Percentiles rank a stretch among this genome's conserved stretches.
Conservation (phyloP, 2,329 filamentous ascomycete species). For the Trichoderma breve region DNA sequence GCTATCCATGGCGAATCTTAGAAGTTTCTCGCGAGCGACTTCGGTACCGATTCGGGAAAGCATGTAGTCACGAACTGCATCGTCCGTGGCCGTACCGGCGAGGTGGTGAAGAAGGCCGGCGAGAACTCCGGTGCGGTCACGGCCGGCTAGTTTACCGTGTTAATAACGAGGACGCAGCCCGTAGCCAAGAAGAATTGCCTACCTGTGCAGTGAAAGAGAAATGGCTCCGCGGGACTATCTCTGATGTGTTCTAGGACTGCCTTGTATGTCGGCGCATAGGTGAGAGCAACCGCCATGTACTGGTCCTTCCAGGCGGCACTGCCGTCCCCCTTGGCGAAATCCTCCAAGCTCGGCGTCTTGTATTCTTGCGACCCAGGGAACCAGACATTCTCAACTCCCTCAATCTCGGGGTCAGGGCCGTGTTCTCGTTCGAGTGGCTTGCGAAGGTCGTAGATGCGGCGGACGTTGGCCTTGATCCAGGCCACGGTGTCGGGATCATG, state of each 20-base stretch:
- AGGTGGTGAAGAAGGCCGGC: slow-evolving; percentile 51
- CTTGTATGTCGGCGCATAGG: slow-evolving; percentile 43
- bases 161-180: background rate
- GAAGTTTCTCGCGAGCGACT: slow-evolving; percentile 47
- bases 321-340: slow-evolving; percentile 47
- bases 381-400: slow-evolving; percentile 48
- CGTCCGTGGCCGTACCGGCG: slow-evolving; percentile 44
- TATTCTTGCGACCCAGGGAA: slow-evolving; percentile 36
- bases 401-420: slow-evolving; percentile 45
- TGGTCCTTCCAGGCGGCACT: slow-evolving; percentile 44
- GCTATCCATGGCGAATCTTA: slow-evolving; percentile 41
- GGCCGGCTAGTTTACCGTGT: slow-evolving; percentile 41
- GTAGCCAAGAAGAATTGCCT: slow-evolving; percentile 13
- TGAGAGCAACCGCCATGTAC: slow-evolving; percentile 47
- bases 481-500: slow-evolving; percentile 33
- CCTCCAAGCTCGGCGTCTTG: slow-evolving; percentile 36
- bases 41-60: slow-evolving; percentile 54
- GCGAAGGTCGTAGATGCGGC: slow-evolving; percentile 52
- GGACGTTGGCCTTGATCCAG: slow-evolving; percentile 39
- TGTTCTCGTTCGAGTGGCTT: slow-evolving; percentile 42
- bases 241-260: slow-evolving; percentile 48
- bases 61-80: slow-evolving; percentile 50
- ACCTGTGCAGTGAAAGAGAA: slow-evolving; percentile 57
- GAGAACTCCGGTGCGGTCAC: slow-evolving; percentile 54
- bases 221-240: slow-evolving; percentile 44